These are phyloP conservation scores for Candida boleticola DNA, from an alignment of 805 yeast species.

Conservation along the genomic window DNA sequence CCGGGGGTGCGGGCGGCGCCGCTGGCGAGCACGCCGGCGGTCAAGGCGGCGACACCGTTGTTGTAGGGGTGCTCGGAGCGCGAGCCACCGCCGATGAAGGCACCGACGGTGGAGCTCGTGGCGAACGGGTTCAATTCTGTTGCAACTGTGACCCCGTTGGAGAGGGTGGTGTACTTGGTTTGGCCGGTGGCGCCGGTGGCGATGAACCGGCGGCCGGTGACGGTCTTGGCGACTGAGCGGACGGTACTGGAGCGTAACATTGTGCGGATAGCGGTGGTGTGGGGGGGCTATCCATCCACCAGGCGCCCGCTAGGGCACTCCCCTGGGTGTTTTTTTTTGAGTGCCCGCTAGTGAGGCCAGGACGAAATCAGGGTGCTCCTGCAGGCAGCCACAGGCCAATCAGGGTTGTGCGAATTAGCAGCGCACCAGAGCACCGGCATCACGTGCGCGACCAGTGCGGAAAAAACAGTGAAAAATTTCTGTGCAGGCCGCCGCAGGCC, in stretches of 20 bases:
- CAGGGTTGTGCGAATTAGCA: slow-evolving; percentile 3
- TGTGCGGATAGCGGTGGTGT: no score
- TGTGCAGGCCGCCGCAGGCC: no score
- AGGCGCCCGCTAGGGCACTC: no score
- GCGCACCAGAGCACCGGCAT: no score
- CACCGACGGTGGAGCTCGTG: slow-evolving; percentile 61
- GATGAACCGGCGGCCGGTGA: slow-evolving; percentile 52
- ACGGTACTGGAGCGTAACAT: slow-evolving; percentile 3
- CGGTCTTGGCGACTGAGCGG: slow-evolving; percentile 5
- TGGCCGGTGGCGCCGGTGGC: slow-evolving; percentile 51
- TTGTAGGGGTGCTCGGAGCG: slow-evolving; percentile 76
- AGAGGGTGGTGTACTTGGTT: slow-evolving; percentile 67
- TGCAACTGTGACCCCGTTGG: slow-evolving; percentile 75
- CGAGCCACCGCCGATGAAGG: slow-evolving; percentile 75
- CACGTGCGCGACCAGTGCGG: background rate
- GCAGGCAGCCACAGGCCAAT: slow-evolving; percentile 2
- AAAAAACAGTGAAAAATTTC: no score
- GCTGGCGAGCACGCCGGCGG: slow-evolving; percentile 49
- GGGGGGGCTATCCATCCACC: no score
- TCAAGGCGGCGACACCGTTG: slow-evolving; percentile 75
- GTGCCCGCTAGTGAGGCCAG: background rate
- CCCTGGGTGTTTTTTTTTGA: background rate
- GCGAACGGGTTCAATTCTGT: slow-evolving; percentile 60
- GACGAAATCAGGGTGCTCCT: background rate
- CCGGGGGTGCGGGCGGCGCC: slow-evolving; percentile 41